phyloP scores from a whole-genome alignment of 2,329 filamentous ascomycete species.

The Diplocarpon rosae region DNA sequence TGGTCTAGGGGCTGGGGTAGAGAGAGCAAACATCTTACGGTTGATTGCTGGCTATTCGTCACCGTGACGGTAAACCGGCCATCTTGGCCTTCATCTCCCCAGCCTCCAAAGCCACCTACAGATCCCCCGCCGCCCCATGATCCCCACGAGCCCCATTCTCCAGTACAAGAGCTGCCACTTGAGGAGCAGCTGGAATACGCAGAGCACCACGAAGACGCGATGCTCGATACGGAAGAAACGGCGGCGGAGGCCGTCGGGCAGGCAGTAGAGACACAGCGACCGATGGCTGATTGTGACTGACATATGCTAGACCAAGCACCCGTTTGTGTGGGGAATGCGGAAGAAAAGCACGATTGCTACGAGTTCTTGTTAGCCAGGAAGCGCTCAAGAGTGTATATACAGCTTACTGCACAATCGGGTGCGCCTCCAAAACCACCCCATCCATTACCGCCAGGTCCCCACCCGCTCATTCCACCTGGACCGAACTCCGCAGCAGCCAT shows the following conservation, averaged over 20 bases:
- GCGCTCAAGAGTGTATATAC: not conserved
- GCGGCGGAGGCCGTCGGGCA: slow-evolving; percentile 3
- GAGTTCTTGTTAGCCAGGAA: too few species aligned
- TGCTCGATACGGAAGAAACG: not conserved
- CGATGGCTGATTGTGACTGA: slow-evolving; percentile 3
- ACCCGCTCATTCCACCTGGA: not conserved
- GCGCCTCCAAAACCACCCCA: not conserved
- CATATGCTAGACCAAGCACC: slow-evolving; percentile 4
- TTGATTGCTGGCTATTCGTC: not conserved
- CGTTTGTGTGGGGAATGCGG: too few species aligned
- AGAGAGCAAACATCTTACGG: not conserved
- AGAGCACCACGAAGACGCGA: slow-evolving; percentile 2
- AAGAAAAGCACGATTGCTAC: too few species aligned
- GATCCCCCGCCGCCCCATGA: not conserved
- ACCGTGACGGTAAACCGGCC: slow-evolving; percentile 4
- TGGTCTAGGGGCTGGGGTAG: too few species aligned
- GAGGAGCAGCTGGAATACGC: slow-evolving; percentile 5
- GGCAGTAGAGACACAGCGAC: not conserved
- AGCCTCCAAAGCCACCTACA: not conserved
- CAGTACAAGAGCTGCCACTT: not conserved
- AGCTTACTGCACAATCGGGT: slow-evolving; percentile 4
- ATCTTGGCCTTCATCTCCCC: not conserved
- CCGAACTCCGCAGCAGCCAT: slow-evolving; percentile 2
- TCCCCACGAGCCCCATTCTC: slow-evolving; percentile 3
- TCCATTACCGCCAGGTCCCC: not conserved